These are phyloP conservation scores for Arabidopsis hybrid DNA, from an alignment of 441 rosid genomes.

Conservation along the genomic window DNA sequence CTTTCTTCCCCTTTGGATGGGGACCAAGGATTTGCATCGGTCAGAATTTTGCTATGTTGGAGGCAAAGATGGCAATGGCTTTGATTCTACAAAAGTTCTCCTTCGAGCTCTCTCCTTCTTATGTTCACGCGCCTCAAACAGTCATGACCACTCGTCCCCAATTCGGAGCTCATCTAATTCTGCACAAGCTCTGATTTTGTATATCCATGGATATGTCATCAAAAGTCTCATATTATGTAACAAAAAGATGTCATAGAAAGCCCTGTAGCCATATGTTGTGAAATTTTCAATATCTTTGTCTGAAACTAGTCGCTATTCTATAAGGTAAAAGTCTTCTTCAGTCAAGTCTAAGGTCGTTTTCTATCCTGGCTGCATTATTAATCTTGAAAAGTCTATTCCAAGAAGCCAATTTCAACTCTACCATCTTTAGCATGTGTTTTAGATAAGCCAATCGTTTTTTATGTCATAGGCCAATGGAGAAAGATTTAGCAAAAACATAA, in stretches of 20 bases:
- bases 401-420: constrained; percentile 36
- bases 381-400: constrained; percentile 30
- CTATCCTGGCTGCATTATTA: constrained; percentile 27
- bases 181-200: constrained; percentile 33
- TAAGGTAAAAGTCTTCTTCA: neutral
- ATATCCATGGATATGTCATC: neutral
- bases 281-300: neutral
- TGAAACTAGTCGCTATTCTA: neutral
- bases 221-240: neutral
- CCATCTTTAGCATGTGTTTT: constrained; percentile 24
- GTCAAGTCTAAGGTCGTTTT: constrained; percentile 22
- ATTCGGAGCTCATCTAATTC: constrained; percentile 45
- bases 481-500: neutral
- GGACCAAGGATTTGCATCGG: constrained; percentile 65
- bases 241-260: neutral
- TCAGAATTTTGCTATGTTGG: constrained; percentile 57
- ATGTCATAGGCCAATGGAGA: neutral
- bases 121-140: constrained; percentile 50
- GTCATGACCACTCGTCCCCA: constrained; percentile 50
- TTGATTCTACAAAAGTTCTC: constrained; percentile 54
- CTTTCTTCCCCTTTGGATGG: constrained; percentile 56
- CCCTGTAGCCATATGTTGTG: constrained; percentile 6
- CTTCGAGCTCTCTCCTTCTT: constrained; percentile 59
- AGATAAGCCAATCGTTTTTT: neutral
- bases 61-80: constrained; percentile 58